Percentiles rank a stretch among this genome's conserved stretches.
These are phyloP conservation scores for Colletotrichum plurivorum DNA, from an alignment of 2,329 filamentous ascomycete species.

Conservation along the genomic window DNA sequence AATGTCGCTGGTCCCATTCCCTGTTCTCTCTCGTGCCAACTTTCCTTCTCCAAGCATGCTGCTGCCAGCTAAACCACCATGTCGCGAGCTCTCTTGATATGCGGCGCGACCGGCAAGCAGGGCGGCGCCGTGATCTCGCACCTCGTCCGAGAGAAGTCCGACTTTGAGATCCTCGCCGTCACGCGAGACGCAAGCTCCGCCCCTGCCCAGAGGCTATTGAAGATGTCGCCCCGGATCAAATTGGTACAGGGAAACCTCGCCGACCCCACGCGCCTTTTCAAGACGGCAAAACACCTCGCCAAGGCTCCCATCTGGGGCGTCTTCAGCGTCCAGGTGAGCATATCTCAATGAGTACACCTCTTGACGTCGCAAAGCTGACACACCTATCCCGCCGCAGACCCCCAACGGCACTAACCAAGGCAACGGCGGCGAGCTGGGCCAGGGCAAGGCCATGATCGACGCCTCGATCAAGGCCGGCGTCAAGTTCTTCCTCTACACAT, in stretches of 20 bases:
- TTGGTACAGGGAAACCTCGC: slow-evolving; percentile 72
- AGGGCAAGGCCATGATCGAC: slow-evolving; percentile 71
- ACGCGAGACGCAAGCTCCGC: slow-evolving; percentile 69
- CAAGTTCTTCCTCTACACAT: slow-evolving; percentile 72
- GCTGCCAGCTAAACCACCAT: slow-evolving; percentile 24
- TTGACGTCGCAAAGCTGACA: background rate
- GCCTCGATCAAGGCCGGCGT: slow-evolving; percentile 67
- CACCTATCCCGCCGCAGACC: slow-evolving; percentile 13
- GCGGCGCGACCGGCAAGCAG: slow-evolving; percentile 56
- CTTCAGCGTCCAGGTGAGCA: slow-evolving; percentile 69
- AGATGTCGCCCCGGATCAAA: slow-evolving; percentile 62
- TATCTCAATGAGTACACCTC: too few species aligned
- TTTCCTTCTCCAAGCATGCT: background rate
- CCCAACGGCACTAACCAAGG: slow-evolving; percentile 46
- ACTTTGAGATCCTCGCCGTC: slow-evolving; percentile 70
- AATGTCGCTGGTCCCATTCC: background rate
- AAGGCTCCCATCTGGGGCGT: slow-evolving; percentile 67
- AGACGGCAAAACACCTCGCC: slow-evolving; percentile 49
- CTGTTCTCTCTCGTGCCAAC: background rate
- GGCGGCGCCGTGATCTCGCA: slow-evolving; percentile 52
- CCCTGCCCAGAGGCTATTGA: slow-evolving; percentile 62
- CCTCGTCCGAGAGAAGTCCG: slow-evolving; percentile 48
- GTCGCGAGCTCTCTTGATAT: slow-evolving; percentile 50
- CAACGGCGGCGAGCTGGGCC: slow-evolving; percentile 59
- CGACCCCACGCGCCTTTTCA: slow-evolving; percentile 64